Percentiles rank a stretch among this genome's conserved stretches.
These are phyloP conservation scores for Craterostigma plantagineum DNA, from an alignment of 257 asterid species.

Conservation along the genomic window DNA sequence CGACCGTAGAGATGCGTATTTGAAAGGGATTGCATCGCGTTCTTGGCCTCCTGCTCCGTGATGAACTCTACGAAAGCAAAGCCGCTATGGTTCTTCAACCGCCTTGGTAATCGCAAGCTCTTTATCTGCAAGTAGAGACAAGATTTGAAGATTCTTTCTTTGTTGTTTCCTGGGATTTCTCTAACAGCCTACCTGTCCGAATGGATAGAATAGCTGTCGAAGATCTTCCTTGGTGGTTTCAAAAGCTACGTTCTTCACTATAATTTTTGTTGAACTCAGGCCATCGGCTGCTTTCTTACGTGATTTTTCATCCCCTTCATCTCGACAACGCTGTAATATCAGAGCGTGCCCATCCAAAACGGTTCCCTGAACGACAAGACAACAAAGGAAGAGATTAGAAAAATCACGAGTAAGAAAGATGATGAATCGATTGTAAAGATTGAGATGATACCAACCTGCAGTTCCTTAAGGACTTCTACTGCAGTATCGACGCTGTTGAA, in stretches of 20 bases:
- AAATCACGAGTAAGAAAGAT: not conserved
- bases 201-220: constrained; percentile 62
- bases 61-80: constrained; percentile 79
- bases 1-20: constrained; percentile 93
- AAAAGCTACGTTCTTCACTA: constrained; percentile 81
- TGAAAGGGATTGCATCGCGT: constrained; percentile 72
- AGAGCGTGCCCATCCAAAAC: constrained; percentile 95
- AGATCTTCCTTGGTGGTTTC: constrained; percentile 94
- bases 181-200: constrained; percentile 54
- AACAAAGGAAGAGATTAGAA: not conserved
- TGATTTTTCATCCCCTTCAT: constrained; percentile 34
- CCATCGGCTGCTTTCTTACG: constrained; percentile 32
- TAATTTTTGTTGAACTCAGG: constrained; percentile 73
- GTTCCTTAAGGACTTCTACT: constrained; percentile 45
- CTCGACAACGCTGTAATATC: constrained; percentile 64
- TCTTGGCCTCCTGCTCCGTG: constrained; percentile 80
- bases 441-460: too few relatives aligned
- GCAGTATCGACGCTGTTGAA: constrained; percentile 78
- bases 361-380: constrained; percentile 35
- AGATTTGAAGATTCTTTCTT: not conserved
- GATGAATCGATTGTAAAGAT: too few relatives aligned
- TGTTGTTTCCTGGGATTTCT: not conserved
- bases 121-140: constrained; percentile 33
- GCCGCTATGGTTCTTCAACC: constrained; percentile 74
- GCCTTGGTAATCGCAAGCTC: constrained; percentile 67